These are phyloP conservation scores for Stromatinia cepivora DNA, from an alignment of 2,329 filamentous ascomycete species.

Conservation along the genomic window DNA sequence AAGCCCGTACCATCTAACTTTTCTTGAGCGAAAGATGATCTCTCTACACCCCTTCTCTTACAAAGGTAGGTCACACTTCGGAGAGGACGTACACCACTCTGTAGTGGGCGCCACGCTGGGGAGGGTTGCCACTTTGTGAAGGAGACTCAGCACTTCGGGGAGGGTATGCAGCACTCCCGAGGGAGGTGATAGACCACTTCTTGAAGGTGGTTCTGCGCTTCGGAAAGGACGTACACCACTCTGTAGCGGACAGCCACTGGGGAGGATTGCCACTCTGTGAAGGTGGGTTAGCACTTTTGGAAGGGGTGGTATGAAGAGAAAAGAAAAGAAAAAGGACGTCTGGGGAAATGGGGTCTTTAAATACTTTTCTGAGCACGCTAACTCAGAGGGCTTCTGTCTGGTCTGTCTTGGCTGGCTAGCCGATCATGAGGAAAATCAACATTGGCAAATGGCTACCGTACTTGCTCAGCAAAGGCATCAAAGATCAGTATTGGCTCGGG, in stretches of 20 bases:
- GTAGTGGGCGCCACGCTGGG: neutral
- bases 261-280: neutral
- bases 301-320: neutral
- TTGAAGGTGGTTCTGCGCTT: neutral
- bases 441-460: too few species aligned
- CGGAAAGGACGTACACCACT: neutral
- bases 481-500: neutral
- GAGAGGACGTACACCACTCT: neutral
- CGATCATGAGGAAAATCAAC: too few species aligned
- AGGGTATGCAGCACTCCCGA: neutral
- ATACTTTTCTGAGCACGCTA: neutral
- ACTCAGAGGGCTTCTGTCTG: neutral
- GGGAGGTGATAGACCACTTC: neutral
- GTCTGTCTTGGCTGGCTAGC: too few species aligned
- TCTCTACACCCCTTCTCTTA: neutral
- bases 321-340: neutral
- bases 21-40: slow-evolving; percentile 1
- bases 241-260: neutral
- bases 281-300: too few species aligned
- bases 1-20: neutral
- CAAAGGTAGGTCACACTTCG: neutral
- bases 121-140: neutral
- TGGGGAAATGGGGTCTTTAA: neutral
- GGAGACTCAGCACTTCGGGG: neutral
- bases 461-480: too few species aligned